Evolutionary conservation across 441 rosid genomes (phyloP).

Genomic region (Flueggea neowawraea): DNA sequence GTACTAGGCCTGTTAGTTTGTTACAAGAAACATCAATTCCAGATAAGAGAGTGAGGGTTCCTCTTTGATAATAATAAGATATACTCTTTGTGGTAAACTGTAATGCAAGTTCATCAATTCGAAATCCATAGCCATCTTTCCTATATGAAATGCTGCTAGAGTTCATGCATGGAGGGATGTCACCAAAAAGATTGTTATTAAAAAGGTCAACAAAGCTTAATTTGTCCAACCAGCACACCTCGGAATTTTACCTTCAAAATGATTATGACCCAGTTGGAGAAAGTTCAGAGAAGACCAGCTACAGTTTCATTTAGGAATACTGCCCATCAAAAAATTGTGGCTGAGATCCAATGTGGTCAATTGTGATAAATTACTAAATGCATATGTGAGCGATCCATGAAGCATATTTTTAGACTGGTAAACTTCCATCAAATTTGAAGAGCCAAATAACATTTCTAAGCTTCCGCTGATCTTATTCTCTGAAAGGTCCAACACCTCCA

Average conservation of each 20-base stretch:
- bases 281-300: background rate
- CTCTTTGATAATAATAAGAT: conserved; percentile 3
- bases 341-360: conserved; percentile 9
- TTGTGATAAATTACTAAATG: background rate
- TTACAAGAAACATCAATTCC: conserved; percentile 27
- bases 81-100: conserved; percentile 11
- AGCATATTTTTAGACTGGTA: conserved; percentile 7
- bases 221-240: conserved; percentile 10
- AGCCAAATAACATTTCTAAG: background rate
- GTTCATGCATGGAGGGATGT: background rate
- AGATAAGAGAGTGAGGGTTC: background rate
- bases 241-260: conserved; percentile 13
- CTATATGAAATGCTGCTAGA: no score
- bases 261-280: conserved; percentile 7
- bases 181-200: conserved; percentile 1
- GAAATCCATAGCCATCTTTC: background rate
- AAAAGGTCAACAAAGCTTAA: background rate
- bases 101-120: background rate
- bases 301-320: conserved; percentile 10
- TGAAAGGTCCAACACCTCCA: background rate
- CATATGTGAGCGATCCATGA: no score
- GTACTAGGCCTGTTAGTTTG: conserved; percentile 15
- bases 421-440: background rate
- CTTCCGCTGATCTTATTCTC: background rate
- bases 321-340: conserved; percentile 10